Percentiles rank a stretch among this genome's conserved stretches.
Evolutionary conservation across 805 yeast genomes (phyloP).

Genomic region (Scheffersomyces amazonensis): DNA sequence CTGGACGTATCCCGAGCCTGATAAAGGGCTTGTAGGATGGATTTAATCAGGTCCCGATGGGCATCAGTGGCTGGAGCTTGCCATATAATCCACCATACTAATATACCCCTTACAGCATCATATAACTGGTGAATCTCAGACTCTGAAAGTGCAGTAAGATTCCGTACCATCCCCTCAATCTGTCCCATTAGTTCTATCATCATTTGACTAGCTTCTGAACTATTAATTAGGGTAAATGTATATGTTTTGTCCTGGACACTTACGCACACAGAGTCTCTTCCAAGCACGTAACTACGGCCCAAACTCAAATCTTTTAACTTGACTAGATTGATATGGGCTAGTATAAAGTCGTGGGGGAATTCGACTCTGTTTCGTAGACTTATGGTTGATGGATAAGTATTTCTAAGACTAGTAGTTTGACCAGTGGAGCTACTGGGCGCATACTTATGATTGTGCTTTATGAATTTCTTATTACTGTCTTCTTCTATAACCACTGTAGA

Average conservation of each 20-base stretch:
- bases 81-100: constrained; percentile 30
- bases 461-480: constrained; percentile 23
- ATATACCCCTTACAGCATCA: constrained; percentile 16
- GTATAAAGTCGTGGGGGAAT: constrained; percentile 12
- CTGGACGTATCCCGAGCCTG: not conserved
- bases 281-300: constrained; percentile 13
- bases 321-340: constrained; percentile 12
- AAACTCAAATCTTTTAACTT: constrained; percentile 11
- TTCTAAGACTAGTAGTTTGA: constrained; percentile 1
- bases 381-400: not conserved
- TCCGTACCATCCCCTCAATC: constrained; percentile 13
- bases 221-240: constrained; percentile 22
- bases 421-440: no score
- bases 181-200: constrained; percentile 15
- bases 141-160: not conserved
- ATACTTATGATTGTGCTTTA: constrained; percentile 3
- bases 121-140: constrained; percentile 11
- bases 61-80: constrained; percentile 22
- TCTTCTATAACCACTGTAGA: constrained; percentile 22
- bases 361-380: not conserved
- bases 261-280: constrained; percentile 11
- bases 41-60: constrained; percentile 12
- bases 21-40: constrained; percentile 8
- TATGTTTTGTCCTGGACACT: constrained; percentile 18
- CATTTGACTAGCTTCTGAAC: constrained; percentile 13